Evolutionary conservation across 441 rosid species (phyloP).

Genomic region (Manihot esculenta): DNA sequence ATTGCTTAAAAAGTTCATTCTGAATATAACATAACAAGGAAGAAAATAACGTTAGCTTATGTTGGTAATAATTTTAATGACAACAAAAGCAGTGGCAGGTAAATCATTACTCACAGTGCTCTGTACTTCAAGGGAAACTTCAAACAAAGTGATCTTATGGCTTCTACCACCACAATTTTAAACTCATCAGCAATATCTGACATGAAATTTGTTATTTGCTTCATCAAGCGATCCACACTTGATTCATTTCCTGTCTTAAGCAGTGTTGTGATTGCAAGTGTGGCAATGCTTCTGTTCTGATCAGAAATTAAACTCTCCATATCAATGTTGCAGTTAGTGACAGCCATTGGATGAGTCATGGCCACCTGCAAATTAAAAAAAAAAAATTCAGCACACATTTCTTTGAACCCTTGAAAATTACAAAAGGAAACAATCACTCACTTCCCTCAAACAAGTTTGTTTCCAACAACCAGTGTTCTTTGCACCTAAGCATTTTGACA

Average conservation of each 20-base stretch:
- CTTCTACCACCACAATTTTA: conserved; percentile 98
- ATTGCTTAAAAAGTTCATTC: conserved; percentile 98
- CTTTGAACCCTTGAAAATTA: conserved; percentile 3
- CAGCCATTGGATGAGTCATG: conserved; percentile 98
- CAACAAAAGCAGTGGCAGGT: background rate
- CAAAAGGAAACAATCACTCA: background rate
- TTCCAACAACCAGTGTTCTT: background rate
- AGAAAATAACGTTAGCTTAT: conserved; percentile 9
- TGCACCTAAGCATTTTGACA: background rate
- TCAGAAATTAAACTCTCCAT: conserved; percentile 99
- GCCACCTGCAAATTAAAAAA: conserved; percentile 63
- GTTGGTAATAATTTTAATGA: conserved; percentile 6
- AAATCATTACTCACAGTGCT: conserved; percentile 60
- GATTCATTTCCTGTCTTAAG: conserved; percentile 98
- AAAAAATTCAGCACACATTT: conserved; percentile 10
- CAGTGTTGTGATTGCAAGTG: conserved; percentile 94
- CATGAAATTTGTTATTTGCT: conserved; percentile 97
- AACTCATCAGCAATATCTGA: conserved; percentile 99
- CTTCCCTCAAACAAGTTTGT: background rate
- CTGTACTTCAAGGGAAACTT: conserved; percentile 96
- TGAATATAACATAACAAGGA: conserved; percentile 31
- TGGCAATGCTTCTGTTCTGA: conserved; percentile 97
- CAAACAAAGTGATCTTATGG: conserved; percentile 86
- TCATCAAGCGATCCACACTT: conserved; percentile 93
- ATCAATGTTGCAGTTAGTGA: conserved; percentile 96